These are phyloP conservation scores for Lentinula detonsa DNA, from an alignment of 768 basidiomycete genomes.

Conservation along the genomic window DNA sequence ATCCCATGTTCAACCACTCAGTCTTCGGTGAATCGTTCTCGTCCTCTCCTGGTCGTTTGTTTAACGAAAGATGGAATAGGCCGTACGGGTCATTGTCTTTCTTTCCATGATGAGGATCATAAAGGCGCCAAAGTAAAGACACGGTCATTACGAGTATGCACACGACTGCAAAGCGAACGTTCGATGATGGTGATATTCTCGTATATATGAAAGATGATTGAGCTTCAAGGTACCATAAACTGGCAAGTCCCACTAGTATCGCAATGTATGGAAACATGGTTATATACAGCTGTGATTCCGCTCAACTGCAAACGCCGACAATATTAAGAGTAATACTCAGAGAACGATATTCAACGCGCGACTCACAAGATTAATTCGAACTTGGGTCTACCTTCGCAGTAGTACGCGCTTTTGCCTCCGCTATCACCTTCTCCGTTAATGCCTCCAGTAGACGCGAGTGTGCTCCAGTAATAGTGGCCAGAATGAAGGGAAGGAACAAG, in stretches of 20 bases:
- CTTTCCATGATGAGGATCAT: neutral
- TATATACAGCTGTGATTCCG: too few species aligned
- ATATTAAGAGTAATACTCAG: too few species aligned
- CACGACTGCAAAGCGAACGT: neutral
- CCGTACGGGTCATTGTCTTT: constrained; percentile 45
- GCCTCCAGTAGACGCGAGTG: constrained; percentile 21
- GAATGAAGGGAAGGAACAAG: constrained; percentile 28
- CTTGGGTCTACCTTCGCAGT: neutral
- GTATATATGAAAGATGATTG: neutral
- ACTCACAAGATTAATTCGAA: neutral
- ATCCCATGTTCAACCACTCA: constrained; percentile 72
- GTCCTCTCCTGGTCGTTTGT: constrained; percentile 31
- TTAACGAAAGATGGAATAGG: constrained; percentile 50
- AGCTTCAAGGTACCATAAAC: neutral
- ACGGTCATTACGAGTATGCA: neutral
- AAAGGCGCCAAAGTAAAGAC: neutral
- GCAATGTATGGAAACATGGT: neutral
- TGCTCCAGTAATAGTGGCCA: constrained; percentile 21
- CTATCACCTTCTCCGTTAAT: constrained; percentile 15
- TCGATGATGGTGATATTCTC: neutral
- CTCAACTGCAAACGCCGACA: too few species aligned
- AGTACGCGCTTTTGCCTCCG: constrained; percentile 8
- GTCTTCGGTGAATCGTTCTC: constrained; percentile 31
- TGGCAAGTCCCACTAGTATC: neutral
- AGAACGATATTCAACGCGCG: neutral